phyloP scores from a whole-genome alignment of 2,329 filamentous ascomycete species.

The Calonectria hongkongensis region DNA sequence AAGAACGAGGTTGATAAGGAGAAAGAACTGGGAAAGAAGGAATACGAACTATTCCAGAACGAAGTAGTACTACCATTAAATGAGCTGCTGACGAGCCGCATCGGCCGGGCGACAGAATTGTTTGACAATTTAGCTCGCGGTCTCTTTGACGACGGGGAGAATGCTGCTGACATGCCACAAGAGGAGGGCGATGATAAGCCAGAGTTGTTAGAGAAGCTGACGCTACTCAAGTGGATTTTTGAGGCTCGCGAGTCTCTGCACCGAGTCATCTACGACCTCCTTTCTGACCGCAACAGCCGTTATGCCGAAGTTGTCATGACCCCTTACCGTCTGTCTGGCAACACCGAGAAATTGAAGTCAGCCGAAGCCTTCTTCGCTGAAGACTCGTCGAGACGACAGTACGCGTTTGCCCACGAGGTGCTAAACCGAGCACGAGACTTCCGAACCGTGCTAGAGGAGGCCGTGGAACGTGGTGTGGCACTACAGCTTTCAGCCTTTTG shows the following conservation, averaged over 20 bases:
- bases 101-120: conserved; percentile 83
- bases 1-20: conserved; percentile 81
- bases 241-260: conserved; percentile 93
- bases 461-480: conserved; percentile 91
- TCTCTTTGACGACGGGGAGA: conserved; percentile 78
- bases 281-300: conserved; percentile 88
- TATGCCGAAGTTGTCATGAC: conserved; percentile 89
- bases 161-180: conserved; percentile 88
- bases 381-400: conserved; percentile 83
- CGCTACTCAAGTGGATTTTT: conserved; percentile 96
- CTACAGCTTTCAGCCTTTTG: conserved; percentile 95
- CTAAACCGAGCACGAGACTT: conserved; percentile 85
- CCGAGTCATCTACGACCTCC: conserved; percentile 88
- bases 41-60: conserved; percentile 90
- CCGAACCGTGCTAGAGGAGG: conserved; percentile 85
- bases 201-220: conserved; percentile 94
- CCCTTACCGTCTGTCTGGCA: conserved; percentile 85
- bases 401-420: conserved; percentile 82
- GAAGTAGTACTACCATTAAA: conserved; percentile 90
- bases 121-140: conserved; percentile 84
- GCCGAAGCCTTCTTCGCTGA: conserved; percentile 88
- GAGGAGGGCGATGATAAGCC: conserved; percentile 97
- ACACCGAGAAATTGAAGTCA: conserved; percentile 85
- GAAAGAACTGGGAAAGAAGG: conserved; percentile 83
- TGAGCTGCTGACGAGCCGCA: conserved; percentile 84